Evolutionary conservation across 1,284 basidiomycete genomes (phyloP).

Genomic region (Malassezia sympodialis): DNA sequence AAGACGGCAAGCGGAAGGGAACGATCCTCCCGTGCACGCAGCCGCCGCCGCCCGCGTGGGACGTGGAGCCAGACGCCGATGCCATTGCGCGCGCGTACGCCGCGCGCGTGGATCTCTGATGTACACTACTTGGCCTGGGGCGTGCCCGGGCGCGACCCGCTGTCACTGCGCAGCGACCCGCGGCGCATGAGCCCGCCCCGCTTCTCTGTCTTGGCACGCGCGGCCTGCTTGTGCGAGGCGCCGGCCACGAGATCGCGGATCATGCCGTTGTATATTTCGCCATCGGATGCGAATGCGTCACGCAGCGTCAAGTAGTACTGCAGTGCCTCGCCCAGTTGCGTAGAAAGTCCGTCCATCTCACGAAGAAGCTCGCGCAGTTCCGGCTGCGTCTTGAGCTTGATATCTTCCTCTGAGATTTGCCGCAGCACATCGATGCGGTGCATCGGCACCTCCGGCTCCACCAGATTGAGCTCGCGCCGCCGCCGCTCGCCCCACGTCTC

Average conservation of each 20-base stretch:
- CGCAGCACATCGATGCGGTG: constrained; percentile 28
- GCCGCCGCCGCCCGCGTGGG: neutral
- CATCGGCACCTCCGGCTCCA: constrained; percentile 26
- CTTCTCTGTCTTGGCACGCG: constrained; percentile 7
- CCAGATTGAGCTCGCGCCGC: constrained; percentile 30
- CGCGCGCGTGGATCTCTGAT: neutral
- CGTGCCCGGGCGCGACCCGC: constrained; percentile 4
- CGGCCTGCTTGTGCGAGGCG: constrained; percentile 17
- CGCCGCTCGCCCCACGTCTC: constrained; percentile 29
- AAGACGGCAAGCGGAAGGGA: neutral
- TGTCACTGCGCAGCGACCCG: neutral
- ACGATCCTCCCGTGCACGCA: constrained; percentile 8
- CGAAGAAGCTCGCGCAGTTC: constrained; percentile 30
- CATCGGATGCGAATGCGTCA: constrained; percentile 36
- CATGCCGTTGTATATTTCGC: constrained; percentile 44
- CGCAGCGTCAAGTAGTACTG: constrained; percentile 40
- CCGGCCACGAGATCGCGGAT: constrained; percentile 44
- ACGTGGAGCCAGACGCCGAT: constrained; percentile 6
- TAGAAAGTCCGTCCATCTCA: constrained; percentile 32
- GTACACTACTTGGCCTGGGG: neutral
- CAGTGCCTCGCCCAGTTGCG: constrained; percentile 29
- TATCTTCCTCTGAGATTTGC: constrained; percentile 22
- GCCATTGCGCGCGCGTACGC: constrained; percentile 13
- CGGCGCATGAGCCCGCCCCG: constrained; percentile 3
- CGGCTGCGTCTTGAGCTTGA: constrained; percentile 36